Evolutionary conservation across 2,329 filamentous ascomycete species (phyloP), one percentile per base, ranked within the genome.

Genomic region (Fusarium buxicola): DNA sequence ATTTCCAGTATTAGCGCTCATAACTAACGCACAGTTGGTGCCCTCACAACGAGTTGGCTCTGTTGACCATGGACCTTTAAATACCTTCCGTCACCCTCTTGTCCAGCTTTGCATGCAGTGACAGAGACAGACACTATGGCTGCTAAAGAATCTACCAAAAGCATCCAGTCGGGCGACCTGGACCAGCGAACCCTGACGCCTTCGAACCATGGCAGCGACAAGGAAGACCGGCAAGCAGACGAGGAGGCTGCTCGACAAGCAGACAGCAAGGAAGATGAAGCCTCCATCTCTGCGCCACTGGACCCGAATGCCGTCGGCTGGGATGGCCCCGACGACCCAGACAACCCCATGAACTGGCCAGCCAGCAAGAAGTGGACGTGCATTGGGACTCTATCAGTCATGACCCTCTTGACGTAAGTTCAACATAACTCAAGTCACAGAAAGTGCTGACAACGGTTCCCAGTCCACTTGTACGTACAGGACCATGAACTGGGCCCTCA

Each of bases 341-440:
- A 81, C 5, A 89, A 91, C 63, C 89, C 90, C 0, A 81, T 84
- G 63, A 90, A 90, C 66, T 92, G 89, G 89, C 74, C 84, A 0
- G 71, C 86, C 30, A 78, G 74, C 66, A 79, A 76, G 68, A 77
- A 77, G 31, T 74, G 72, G 57, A 39, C 70, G 15, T 74, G 74
- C 3, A 74, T 80, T 7, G 72, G 67, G 2, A 69, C 72, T 6
- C 72, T 80, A 2, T 75, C 68, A 2, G 13, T 69, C 13, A 71
- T 72, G 69, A 69, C 69, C 2, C 56, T 72, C 8, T 48, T 72
- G 21, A 69, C 66, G 70, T 71, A 56, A 55, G 70, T 70, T 27
- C 3, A 11, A 2, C 5, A 36, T 8, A 21, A 10, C 11, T 7
- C 6, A n/a, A 1, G 2, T 18, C 3, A 5, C 13, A 3, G 3